Base-by-base conservation (phyloP, 1,139 yeast species). In the Candida labiduridarum region DNA sequence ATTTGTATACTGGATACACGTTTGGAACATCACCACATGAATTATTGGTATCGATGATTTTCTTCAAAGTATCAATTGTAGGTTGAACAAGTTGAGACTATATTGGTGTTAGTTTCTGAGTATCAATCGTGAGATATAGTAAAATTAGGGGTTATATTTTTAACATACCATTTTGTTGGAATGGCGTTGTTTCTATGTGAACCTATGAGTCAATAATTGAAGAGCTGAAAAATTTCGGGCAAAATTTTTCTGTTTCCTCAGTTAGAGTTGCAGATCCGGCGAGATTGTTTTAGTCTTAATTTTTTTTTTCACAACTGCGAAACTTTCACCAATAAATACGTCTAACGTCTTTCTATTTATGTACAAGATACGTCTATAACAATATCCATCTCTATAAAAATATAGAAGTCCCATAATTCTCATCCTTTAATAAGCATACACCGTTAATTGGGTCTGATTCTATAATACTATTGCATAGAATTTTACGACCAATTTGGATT, bases 1-100 rank as follows among this genome's bases (percentile, higher is more conserved):
- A 85, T 36, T 89, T 80, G 70, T 80, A 90, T 29, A 94, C 83
- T 1, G 97, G 97, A 62, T 85, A 89, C 60, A 90, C 71, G 64
- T 89, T 87, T 44, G 84, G 81, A 27, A 52, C 56, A 15, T 41
- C 38, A 9, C 57, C 44, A 30, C 62, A 56, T 15, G 54, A 60
- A 15, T 65, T 56, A 53, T 82, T 80, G 22, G 68, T 60, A 42
- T 68, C 68, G 47, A 83, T 73, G 43, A 80, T 72, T 14, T 75
- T 67, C 46, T 64, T 63, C 44, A 88, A 71, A 10, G 78, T 71
- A 38, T 78, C 84, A 35, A 82, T 61, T 4, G 83, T 72, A 2
- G 96, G 96, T 63, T 88, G 94, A 50, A 85, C 72, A 4, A 44
- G 43, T 46, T 49, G 52, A n/a, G 52, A 34, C 44, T 49, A 46